Base-by-base conservation (phyloP, 2,329 filamentous ascomycete genomes). In the Ceratocystis variospora region DNA sequence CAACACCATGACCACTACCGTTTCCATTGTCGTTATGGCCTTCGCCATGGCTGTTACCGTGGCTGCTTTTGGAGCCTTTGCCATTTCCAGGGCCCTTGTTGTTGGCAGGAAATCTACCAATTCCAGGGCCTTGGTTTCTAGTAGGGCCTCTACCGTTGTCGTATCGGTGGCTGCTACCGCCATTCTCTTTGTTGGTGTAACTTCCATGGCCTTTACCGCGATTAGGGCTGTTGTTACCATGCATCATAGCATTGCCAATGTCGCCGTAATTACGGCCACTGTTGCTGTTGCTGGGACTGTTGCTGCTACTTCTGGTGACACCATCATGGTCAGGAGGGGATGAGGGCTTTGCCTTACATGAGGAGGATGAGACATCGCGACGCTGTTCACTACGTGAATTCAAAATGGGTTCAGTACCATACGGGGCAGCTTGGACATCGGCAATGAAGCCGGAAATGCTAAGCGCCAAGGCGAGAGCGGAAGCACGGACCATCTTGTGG, bases 261-360 rank as follows among this genome's bases (percentile, higher is more conserved):
- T 28, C 28, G 8, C 53, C 22, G 53, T 57, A 17, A 12, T 57
- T 57, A 28, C n/a, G 53, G 25, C 25, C 53, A 17, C 15, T 57
- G 53, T 31, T 57, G 1, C 25, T 19, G 10, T n/a, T n/a, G 46
- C 19, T 50, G 53, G 8, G 15, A 10, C 28, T 57, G 25, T n/a
- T 57, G 53, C 28, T 57, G 53, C 53, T 57, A 28, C 53, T 57
- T 31, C 53, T 28, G 22, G 53, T 28, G 19, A 57, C 28, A 57
- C 53, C 28, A 57, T 57, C 22, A 57, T 57, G 53, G 28, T 31
- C 25, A 31, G 53, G 53, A 57, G 28, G 53, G 53, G 53, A 33
- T 28, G 53, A 57, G 53, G 53, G 53, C 44, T 48, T 63, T 19
- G 37, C 61, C 61, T 63, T 63, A 63, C 61, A 25, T 62, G 57